phyloP scores from a whole-genome alignment of 768 basidiomycete genomes.

The Rhizopogon rudus region DNA sequence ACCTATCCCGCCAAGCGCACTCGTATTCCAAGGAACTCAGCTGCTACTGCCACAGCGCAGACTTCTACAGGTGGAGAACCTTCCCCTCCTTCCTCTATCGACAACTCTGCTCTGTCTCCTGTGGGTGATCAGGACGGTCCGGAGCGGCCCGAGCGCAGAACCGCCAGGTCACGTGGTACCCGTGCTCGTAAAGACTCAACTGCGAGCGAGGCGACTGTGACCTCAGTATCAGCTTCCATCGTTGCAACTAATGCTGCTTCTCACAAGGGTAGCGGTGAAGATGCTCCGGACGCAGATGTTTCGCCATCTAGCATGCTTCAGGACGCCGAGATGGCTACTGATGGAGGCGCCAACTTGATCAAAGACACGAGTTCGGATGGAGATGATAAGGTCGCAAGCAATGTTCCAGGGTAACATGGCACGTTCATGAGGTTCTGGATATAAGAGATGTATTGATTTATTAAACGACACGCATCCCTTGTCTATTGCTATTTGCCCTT shows the following conservation, averaged over 20 bases:
- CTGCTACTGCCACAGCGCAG: slow-evolving; percentile 14
- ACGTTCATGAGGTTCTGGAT: background rate
- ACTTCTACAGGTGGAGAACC: slow-evolving; percentile 34
- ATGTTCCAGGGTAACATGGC: background rate
- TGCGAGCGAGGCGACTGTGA: slow-evolving; percentile 42
- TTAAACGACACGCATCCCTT: background rate
- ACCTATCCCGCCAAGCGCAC: slow-evolving; percentile 71
- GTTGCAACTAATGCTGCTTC: slow-evolving; percentile 17
- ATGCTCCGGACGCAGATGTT: slow-evolving; percentile 11
- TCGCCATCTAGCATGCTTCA: background rate
- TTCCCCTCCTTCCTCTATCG: slow-evolving; percentile 32
- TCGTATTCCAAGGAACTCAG: slow-evolving; percentile 43
- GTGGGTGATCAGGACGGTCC: slow-evolving; percentile 18
- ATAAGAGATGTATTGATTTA: background rate
- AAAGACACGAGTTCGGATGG: background rate
- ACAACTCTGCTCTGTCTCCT: slow-evolving; percentile 19
- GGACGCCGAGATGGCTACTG: background rate
- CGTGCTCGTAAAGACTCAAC: slow-evolving; percentile 44
- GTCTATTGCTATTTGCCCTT: slow-evolving; percentile 1
- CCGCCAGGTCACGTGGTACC: slow-evolving; percentile 41
- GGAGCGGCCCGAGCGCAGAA: slow-evolving; percentile 39
- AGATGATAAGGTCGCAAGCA: background rate
- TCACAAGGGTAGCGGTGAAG: slow-evolving; percentile 11
- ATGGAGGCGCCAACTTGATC: background rate
- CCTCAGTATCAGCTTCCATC: slow-evolving; percentile 29